Percentiles rank a stretch among this genome's conserved stretches.
These are phyloP conservation scores for Hirsutella minnesotensis DNA, from an alignment of 2,329 filamentous ascomycete genomes.

Conservation along the genomic window DNA sequence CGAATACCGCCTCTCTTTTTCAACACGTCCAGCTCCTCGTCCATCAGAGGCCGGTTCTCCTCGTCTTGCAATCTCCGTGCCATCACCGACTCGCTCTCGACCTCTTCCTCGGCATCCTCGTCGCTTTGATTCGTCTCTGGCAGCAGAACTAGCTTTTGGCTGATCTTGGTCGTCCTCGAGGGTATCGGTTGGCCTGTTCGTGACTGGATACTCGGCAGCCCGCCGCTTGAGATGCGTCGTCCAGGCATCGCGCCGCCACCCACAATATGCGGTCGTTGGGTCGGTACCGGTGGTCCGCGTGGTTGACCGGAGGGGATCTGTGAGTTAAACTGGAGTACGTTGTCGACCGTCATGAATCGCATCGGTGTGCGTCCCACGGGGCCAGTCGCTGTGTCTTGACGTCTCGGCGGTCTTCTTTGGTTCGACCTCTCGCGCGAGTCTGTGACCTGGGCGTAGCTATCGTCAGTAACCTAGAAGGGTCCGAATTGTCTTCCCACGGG, in stretches of 20 bases:
- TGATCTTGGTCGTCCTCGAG: slow-evolving; percentile 82
- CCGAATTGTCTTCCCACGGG: not conserved
- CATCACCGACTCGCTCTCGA: slow-evolving; percentile 30
- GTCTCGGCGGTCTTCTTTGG: slow-evolving; percentile 19
- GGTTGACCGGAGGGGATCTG: slow-evolving; percentile 93
- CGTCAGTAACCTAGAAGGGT: slow-evolving; percentile 5
- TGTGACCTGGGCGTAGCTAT: slow-evolving; percentile 19
- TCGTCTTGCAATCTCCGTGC: slow-evolving; percentile 35
- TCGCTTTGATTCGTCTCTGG: slow-evolving; percentile 65
- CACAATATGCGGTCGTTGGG: slow-evolving; percentile 17
- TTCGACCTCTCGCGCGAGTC: slow-evolving; percentile 25
- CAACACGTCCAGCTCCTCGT: slow-evolving; percentile 56
- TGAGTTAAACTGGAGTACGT: slow-evolving; percentile 84
- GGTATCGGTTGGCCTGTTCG: slow-evolving; percentile 53
- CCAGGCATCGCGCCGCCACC: slow-evolving; percentile 6
- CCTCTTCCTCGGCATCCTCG: slow-evolving; percentile 43
- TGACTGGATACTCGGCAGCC: slow-evolving; percentile 26
- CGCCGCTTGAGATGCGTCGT: slow-evolving; percentile 21
- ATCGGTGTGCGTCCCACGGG: slow-evolving; percentile 34
- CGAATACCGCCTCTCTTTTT: slow-evolving; percentile 48
- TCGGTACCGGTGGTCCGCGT: slow-evolving; percentile 51
- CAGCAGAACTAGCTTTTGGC: slow-evolving; percentile 89
- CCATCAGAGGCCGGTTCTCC: slow-evolving; percentile 50
- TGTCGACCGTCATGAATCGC: slow-evolving; percentile 83
- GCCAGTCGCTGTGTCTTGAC: slow-evolving; percentile 19